Evolutionary conservation across 495 filamentous ascomycete genomes (phyloP).

Genomic region (Astrothelium subdiscretum): DNA sequence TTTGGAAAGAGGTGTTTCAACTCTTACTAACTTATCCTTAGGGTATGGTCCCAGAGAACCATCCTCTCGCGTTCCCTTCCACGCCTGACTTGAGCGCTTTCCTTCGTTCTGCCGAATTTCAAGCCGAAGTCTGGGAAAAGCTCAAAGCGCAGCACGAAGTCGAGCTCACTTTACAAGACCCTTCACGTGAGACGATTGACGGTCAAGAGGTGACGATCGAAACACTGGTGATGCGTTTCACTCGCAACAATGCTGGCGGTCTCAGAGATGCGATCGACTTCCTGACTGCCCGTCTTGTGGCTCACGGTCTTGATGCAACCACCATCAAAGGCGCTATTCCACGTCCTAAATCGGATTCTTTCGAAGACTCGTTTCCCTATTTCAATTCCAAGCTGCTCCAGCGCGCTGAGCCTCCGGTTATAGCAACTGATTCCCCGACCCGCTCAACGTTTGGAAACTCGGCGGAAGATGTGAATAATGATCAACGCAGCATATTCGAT

Average conservation of each 20-base stretch:
- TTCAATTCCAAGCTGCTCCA: slow-evolving; percentile 95
- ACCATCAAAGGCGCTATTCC: slow-evolving; percentile 88
- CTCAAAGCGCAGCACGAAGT: slow-evolving; percentile 86
- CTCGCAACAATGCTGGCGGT: slow-evolving; percentile 91
- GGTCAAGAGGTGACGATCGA: slow-evolving; percentile 28
- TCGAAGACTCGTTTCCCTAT: slow-evolving; percentile 89
- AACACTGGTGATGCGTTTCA: slow-evolving; percentile 61
- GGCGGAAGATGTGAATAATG: slow-evolving; percentile 31
- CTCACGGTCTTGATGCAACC: slow-evolving; percentile 70
- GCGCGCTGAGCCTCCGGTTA: slow-evolving; percentile 64
- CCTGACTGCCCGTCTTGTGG: slow-evolving; percentile 68
- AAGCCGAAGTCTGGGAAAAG: slow-evolving; percentile 64
- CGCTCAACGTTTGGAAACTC: slow-evolving; percentile 69
- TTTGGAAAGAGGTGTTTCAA: not conserved
- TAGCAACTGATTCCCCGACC: slow-evolving; percentile 72
- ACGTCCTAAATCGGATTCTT: slow-evolving; percentile 94
- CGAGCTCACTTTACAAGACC: slow-evolving; percentile 53
- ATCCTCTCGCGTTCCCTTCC: slow-evolving; percentile 75
- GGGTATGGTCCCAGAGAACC: slow-evolving; percentile 94
- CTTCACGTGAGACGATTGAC: slow-evolving; percentile 21
- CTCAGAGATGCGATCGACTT: slow-evolving; percentile 95
- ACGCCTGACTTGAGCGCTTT: slow-evolving; percentile 61
- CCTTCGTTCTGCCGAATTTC: slow-evolving; percentile 67
- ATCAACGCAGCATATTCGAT: slow-evolving; percentile 73
- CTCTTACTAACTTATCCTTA: slow-evolving; percentile 28